Percentiles rank a stretch among this genome's conserved stretches.
phyloP scores from a whole-genome alignment of 1,284 basidiomycete genomes.

The Sanguinoderma infundibulare region DNA sequence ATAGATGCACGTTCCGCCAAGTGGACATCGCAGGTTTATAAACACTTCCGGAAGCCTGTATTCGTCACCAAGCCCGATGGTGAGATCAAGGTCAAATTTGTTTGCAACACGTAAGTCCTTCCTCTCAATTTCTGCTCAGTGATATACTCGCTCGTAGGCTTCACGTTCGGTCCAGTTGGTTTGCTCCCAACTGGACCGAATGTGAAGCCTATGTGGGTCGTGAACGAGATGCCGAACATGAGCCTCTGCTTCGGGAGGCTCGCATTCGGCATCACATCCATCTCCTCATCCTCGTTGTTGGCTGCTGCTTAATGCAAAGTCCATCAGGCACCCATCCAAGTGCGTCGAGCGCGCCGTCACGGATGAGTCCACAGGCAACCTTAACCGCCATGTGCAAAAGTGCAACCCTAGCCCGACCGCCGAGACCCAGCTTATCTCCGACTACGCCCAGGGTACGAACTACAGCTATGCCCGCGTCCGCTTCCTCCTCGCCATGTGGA shows the following conservation, averaged over 20 bases:
- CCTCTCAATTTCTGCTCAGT: too few species aligned
- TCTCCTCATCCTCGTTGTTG: too few species aligned
- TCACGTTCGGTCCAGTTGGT: too few species aligned
- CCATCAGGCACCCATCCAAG: neutral
- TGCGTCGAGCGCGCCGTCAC: neutral
- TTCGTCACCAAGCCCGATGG: neutral
- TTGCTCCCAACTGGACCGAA: too few species aligned
- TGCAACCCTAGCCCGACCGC: neutral
- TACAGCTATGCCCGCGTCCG: neutral
- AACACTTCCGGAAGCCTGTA: neutral
- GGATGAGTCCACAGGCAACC: neutral
- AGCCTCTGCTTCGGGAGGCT: too few species aligned
- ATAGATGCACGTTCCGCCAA: neutral
- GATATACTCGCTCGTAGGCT: too few species aligned
- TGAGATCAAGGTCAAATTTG: neutral
- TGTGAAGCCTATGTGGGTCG: too few species aligned
- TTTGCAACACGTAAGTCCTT: neutral
- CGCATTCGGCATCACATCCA: too few species aligned
- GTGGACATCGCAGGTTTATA: neutral
- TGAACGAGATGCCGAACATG: too few species aligned
- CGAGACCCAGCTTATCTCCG: neutral
- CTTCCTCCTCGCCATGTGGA: neutral
- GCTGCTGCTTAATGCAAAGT: too few species aligned
- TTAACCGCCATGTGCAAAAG: neutral
- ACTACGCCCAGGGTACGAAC: neutral